These are phyloP conservation scores for Aureobasidium sp. DNA, from an alignment of 2,329 filamentous ascomycete genomes.

Conservation along the genomic window DNA sequence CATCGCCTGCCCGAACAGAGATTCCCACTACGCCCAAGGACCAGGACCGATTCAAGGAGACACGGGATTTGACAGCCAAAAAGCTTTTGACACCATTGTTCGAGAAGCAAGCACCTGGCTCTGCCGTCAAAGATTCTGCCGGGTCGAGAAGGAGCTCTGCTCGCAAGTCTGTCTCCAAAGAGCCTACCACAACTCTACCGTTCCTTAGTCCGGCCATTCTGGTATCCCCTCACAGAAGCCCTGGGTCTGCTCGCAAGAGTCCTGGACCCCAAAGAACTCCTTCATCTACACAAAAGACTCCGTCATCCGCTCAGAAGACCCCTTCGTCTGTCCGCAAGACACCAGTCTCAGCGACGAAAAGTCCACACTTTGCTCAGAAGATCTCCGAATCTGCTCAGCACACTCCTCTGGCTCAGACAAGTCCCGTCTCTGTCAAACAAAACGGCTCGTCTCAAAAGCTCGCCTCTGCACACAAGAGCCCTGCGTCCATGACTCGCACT, in stretches of 20 bases:
- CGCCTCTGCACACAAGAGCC: not conserved
- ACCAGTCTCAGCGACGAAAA: not conserved
- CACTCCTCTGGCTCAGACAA: not conserved
- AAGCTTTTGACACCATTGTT: conserved; percentile 30
- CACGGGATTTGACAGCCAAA: conserved; percentile 35
- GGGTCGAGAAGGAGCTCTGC: conserved; percentile 9
- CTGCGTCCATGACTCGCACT: not conserved
- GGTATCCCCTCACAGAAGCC: not conserved
- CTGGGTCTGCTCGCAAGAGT: conserved; percentile 7
- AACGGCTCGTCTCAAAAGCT: not conserved
- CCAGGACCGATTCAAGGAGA: conserved; percentile 50
- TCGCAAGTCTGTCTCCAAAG: not conserved
- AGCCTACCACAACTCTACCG: not conserved
- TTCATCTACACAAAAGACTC: not conserved
- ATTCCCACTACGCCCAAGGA: conserved; percentile 50
- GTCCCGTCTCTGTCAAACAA: conserved; percentile 2
- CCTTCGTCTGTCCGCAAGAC: not conserved
- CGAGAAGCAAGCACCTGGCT: conserved; percentile 24
- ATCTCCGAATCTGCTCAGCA: not conserved
- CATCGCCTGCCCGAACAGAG: conserved; percentile 43
- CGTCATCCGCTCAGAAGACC: not conserved
- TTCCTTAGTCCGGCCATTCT: not conserved
- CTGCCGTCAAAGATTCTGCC: conserved; percentile 22
- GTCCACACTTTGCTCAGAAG: not conserved
- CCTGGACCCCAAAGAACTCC: not conserved